Evolutionary conservation across 169 alveolate species (phyloP).

Genomic region (Fabrea salina): DNA sequence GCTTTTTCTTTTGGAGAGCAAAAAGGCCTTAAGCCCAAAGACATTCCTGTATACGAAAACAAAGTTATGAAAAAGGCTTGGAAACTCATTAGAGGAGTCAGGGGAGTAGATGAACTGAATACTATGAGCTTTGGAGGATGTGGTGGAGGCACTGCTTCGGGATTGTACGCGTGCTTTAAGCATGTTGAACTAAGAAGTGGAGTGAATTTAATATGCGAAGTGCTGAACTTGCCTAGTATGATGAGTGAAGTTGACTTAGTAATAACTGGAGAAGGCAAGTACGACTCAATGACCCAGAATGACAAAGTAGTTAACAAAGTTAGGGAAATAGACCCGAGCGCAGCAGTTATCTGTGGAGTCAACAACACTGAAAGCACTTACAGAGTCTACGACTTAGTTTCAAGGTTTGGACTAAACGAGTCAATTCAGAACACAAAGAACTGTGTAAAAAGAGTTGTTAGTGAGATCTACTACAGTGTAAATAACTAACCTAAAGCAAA

Average conservation of each 20-base stretch:
- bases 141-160: slow-evolving; percentile 34
- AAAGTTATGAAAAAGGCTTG: neutral
- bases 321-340: neutral
- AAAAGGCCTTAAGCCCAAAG: slow-evolving; percentile 16
- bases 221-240: neutral
- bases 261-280: slow-evolving; percentile 35
- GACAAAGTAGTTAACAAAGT: slow-evolving; percentile 22
- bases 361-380: neutral
- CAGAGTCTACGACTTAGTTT: slow-evolving; percentile 3
- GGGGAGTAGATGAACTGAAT: neutral
- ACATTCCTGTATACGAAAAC: neutral
- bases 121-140: neutral
- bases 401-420: neutral
- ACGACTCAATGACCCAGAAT: slow-evolving; percentile 9
- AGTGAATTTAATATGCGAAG: neutral
- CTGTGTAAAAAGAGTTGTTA: neutral
- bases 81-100: neutral
- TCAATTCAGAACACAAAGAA: neutral
- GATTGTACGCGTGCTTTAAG: neutral
- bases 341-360: slow-evolving; percentile 13
- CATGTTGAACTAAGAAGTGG: slow-evolving; percentile 6
- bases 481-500: too few relatives aligned
- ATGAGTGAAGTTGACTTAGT: slow-evolving; percentile 8
- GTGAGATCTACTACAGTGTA: neutral
- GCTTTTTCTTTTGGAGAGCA: slow-evolving; percentile 20